These are phyloP conservation scores for Diaporthe destruens DNA, from an alignment of 2,329 filamentous ascomycete species.

Conservation along the genomic window DNA sequence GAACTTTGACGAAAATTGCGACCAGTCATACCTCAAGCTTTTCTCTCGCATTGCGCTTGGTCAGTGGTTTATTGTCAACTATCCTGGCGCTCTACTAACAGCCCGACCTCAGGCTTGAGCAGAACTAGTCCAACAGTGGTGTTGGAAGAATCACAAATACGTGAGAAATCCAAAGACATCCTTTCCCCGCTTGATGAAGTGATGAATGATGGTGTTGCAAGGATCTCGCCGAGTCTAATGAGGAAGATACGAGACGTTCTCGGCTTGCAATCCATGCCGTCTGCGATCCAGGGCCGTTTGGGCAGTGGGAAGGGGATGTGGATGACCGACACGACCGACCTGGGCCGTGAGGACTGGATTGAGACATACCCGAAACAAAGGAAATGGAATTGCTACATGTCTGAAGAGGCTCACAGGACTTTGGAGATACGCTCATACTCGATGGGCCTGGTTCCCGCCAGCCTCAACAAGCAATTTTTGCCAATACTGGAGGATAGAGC, in stretches of 20 bases:
- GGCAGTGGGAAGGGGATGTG: constrained; percentile 82
- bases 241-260: constrained; percentile 63
- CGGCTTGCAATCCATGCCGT: constrained; percentile 66
- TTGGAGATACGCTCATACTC: constrained; percentile 73
- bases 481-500: constrained; percentile 75
- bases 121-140: constrained; percentile 61
- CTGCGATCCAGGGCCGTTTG: constrained; percentile 77
- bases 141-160: constrained; percentile 62
- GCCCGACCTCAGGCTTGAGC: constrained; percentile 59
- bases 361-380: constrained; percentile 74
- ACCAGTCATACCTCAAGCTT: constrained; percentile 65
- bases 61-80: constrained; percentile 47
- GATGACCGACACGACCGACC: constrained; percentile 69
- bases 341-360: constrained; percentile 71
- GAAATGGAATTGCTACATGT: constrained; percentile 72
- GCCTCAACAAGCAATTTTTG: constrained; percentile 76
- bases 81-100: background rate
- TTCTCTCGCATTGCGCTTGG: constrained; percentile 70
- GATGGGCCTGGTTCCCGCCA: constrained; percentile 61
- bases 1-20: constrained; percentile 56
- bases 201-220: constrained; percentile 77
- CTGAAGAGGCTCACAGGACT: constrained; percentile 66
- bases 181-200: constrained; percentile 56
- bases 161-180: constrained; percentile 53
- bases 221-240: constrained; percentile 73